Conservation (phyloP, 306 rosid species). For the Prunus armeniaca region DNA sequence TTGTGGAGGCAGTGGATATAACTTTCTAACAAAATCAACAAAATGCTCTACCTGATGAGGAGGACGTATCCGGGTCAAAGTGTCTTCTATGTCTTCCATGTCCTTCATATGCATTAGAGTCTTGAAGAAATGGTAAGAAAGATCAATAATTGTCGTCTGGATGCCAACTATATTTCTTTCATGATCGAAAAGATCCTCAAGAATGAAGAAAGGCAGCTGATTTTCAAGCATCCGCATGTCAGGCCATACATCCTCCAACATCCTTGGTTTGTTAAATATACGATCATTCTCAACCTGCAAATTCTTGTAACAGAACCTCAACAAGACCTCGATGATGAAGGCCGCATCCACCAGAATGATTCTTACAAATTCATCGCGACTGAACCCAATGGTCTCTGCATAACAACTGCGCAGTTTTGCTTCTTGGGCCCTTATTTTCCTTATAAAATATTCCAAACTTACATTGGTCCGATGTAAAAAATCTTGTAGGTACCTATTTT, state of each 20-base stretch:
- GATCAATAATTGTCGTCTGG: background rate
- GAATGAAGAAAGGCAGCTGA: slow-evolving; percentile 47
- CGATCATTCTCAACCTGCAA: slow-evolving; percentile 7
- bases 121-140: slow-evolving; percentile 31
- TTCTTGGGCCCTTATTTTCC: background rate
- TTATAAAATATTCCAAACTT: background rate
- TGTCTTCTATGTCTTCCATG: background rate
- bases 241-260: slow-evolving; percentile 29
- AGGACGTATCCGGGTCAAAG: background rate
- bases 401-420: slow-evolving; percentile 5
- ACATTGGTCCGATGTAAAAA: background rate
- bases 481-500: slow-evolving; percentile 12
- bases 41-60: background rate
- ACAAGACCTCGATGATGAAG: slow-evolving; percentile 20
- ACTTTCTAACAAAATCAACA: slow-evolving; percentile 10
- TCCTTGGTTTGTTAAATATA: slow-evolving; percentile 31
- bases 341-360: slow-evolving; percentile 23
- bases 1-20: slow-evolving; percentile 19
- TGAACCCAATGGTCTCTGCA: slow-evolving; percentile 12
- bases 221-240: slow-evolving; percentile 48
- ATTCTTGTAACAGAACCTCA: background rate
- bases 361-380: slow-evolving; percentile 20
- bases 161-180: background rate
- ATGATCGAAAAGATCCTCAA: slow-evolving; percentile 15
- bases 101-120: background rate